Base-by-base conservation (phyloP, 345 rosid genomes). In the Aquilaria sinensis region DNA sequence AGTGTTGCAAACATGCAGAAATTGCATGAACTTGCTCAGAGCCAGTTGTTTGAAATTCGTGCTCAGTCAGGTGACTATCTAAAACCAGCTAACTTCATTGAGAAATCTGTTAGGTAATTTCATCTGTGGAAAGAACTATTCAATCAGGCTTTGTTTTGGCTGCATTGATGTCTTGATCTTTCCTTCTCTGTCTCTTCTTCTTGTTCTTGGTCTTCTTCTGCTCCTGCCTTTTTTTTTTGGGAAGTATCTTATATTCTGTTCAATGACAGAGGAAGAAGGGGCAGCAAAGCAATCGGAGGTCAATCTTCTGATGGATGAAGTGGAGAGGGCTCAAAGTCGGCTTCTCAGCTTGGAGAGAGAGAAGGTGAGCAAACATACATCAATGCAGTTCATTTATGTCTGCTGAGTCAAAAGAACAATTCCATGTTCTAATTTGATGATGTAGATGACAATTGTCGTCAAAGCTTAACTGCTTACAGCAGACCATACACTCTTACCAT, bases 1-100 rank as follows among this genome's bases (percentile, higher is more conserved):
- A 94, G 97, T 54, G 96, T 91, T 63, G 77, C 90, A 68, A 94
- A 78, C 65, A 94, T 94, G 89, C 93, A 90, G 81, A 94, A 85
- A 64, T 72, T 94, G 79, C 99, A 91, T 76, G 99, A 94, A 80
- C 85, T 94, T 74, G 97, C 99, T 56, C 99, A 94, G 77, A 94
- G 86, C 79, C 96, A 94, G 62, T 77, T 91, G 76, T 94, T 94
- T 79, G 96, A 90, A 79, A 60, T 94, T 61, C 96, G 83, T 77
- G 89, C 99, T 70, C 95, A 88, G 67, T 94, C 99, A 85, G 99
- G 99, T 94, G 68, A 70, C 47, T 63, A 66, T 51, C 46, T 70
- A 61, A 68, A n/a, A 59, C 61, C 6, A 51, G 57, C 41, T 60
- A 13, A 31, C 10, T 51, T 31, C 10, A 53, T 32, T 31, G 61